Evolutionary conservation across 2,329 filamentous ascomycete genomes (phyloP).

Genomic region (Colletotrichum nymphaeae): DNA sequence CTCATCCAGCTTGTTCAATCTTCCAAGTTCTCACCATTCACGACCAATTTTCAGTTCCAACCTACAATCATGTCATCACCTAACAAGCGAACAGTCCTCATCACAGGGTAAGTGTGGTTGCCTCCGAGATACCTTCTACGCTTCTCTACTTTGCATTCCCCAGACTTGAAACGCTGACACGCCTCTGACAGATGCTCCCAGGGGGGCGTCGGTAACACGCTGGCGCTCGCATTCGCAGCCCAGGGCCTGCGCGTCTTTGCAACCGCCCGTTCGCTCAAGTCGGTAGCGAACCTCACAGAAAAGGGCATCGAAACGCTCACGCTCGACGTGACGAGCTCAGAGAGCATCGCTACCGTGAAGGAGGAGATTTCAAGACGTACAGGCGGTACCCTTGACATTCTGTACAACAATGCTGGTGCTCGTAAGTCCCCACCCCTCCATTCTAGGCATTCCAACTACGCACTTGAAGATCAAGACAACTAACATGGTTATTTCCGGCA

Average conservation of each 20-base stretch:
- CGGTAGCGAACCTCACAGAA: constrained; percentile 43
- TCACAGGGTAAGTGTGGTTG: background rate
- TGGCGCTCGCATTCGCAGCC: constrained; percentile 23
- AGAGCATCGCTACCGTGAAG: constrained; percentile 43
- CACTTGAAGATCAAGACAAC: background rate
- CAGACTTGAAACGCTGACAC: background rate
- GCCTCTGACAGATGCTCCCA: background rate
- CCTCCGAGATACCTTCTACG: background rate
- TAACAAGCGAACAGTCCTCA: background rate
- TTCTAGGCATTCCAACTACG: background rate
- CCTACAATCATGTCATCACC: background rate
- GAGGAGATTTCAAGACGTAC: constrained; percentile 46
- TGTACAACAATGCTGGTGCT: constrained; percentile 56
- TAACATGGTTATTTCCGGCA: no score
- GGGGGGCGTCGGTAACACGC: constrained; percentile 21
- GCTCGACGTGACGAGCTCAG: constrained; percentile 52
- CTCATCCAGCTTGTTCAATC: no score
- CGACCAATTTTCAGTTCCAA: background rate
- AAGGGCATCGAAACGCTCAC: constrained; percentile 50
- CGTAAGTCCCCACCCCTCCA: constrained; percentile 34
- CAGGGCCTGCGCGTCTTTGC: constrained; percentile 20
- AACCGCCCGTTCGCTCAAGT: constrained; percentile 20
- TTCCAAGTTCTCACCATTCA: no score
- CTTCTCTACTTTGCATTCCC: background rate
- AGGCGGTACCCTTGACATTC: constrained; percentile 52